A percentile compares a stretch with the other conserved stretches of the same genome.
phyloP scores from a whole-genome alignment of 192 early-diverging fungal genomes.

The Podila epigama region DNA sequence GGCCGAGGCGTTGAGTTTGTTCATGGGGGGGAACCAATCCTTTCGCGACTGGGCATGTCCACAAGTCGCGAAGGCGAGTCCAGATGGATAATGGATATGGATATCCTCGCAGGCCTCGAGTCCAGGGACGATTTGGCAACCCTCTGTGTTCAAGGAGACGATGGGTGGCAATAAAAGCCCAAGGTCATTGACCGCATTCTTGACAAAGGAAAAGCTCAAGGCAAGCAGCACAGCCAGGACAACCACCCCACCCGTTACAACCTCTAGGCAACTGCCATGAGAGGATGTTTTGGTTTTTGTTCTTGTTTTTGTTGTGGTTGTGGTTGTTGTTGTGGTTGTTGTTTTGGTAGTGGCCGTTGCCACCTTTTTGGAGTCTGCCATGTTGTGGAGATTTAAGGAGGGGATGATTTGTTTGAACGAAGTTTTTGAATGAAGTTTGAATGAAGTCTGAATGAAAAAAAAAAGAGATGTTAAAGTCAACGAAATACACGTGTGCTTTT shows the following conservation, averaged over 20 bases:
- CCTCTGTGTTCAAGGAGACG: conserved; percentile 21
- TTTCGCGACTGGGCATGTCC: conserved; percentile 54
- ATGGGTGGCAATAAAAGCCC: conserved; percentile 18
- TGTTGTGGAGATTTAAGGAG: too few species aligned
- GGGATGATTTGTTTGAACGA: too few species aligned
- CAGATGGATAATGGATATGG: conserved; percentile 57
- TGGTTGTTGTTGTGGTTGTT: neutral
- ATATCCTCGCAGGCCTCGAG: conserved; percentile 67
- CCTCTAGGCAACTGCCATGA: too few species aligned
- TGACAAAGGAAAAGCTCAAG: conserved; percentile 22
- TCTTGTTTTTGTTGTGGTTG: neutral
- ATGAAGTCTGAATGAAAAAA: neutral
- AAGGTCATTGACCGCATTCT: conserved; percentile 3
- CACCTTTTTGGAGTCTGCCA: neutral
- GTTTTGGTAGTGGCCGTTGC: conserved; percentile 1
- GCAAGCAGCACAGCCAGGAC: conserved; percentile 13
- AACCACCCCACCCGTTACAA: too few species aligned
- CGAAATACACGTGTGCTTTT: too few species aligned
- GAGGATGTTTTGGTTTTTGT: neutral
- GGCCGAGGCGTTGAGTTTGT: conserved; percentile 23
- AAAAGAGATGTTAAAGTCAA: too few species aligned
- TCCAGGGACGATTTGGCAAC: conserved; percentile 22
- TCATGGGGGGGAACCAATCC: conserved; percentile 54
- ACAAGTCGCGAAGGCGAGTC: conserved; percentile 65
- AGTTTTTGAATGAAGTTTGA: neutral